Base-by-base conservation (phyloP, 169 alveolate genomes). In the Cyclospora cayetanensis region DNA sequence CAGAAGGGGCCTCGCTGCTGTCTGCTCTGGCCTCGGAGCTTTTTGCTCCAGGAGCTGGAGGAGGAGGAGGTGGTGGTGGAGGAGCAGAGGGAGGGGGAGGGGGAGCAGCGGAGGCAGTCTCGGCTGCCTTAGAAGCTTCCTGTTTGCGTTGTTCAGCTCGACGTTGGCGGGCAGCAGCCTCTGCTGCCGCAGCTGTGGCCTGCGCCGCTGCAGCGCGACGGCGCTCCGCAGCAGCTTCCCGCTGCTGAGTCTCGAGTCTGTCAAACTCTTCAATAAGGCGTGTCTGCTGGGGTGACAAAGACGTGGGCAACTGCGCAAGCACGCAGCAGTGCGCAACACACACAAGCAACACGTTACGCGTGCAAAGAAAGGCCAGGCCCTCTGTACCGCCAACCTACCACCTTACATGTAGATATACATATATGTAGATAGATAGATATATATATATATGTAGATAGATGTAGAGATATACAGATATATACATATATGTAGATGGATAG, bases 261-360 rank as follows among this genome's bases (percentile, higher is more conserved):
- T 74, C 85, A 25, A 74, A 74, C 55, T 31, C 34, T 37, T 74
- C 85, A 18, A 74, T 74, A 22, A 31, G 29, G 1, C 63, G 85
- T 2, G 53, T 41, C 85, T 74, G 85, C 85, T 74, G 85, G 15
- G 85, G 85, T 63, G 85, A 39, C 85, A 74, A 39, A 5, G 85
- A 39, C 3, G 53, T 39, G 25, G 85, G 85, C 85, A 74, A 25
- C 85, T 74, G 85, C 31, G 22, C 34, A 15, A 22, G 41, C 7
- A 37, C 25, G 20, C 7, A n/a, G 4, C 79, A 7, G n/a, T 22
- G 39, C 63, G 25, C 83, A 70, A 46, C 7, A 46, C 60, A 46
- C 7, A 7, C 60, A 46, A 15, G 60, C 60, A 50, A 18, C 60
- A 50, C 60, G 60, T 50, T 18, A 18, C 60, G 18, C 60, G 18